These are phyloP conservation scores for Perkinsela sp. DNA, from an alignment of 208 protist species.

Conservation along the genomic window DNA sequence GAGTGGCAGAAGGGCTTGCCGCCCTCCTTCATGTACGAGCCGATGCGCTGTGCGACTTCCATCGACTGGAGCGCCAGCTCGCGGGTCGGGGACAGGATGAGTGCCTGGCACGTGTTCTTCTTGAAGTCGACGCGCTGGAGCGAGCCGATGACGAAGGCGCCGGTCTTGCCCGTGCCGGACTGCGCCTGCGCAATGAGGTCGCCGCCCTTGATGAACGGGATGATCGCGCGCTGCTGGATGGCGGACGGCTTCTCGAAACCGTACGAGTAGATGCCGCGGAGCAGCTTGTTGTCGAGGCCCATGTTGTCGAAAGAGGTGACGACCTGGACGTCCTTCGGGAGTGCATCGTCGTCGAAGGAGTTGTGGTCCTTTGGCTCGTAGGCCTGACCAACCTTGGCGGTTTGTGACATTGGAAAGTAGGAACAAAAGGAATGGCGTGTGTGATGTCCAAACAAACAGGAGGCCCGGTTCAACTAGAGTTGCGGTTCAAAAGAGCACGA, in stretches of 20 bases:
- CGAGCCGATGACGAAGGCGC: slow-evolving; percentile 85
- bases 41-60: slow-evolving; percentile 77
- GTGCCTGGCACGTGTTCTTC: slow-evolving; percentile 54
- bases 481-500: too few species aligned
- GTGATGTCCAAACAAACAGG: too few species aligned
- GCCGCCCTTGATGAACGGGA: slow-evolving; percentile 75
- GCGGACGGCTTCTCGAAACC: slow-evolving; percentile 94
- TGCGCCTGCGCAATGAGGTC: slow-evolving; percentile 88
- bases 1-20: slow-evolving; percentile 37
- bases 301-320: slow-evolving; percentile 87
- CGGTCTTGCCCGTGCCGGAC: slow-evolving; percentile 91
- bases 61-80: slow-evolving; percentile 85
- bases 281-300: slow-evolving; percentile 78
- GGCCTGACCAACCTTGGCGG: too few species aligned
- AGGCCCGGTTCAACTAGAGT: too few species aligned
- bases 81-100: slow-evolving; percentile 82
- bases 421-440: too few species aligned
- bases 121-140: slow-evolving; percentile 69
- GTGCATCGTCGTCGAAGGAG: slow-evolving; percentile 58
- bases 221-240: slow-evolving; percentile 92
- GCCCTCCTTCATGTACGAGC: slow-evolving; percentile 72
- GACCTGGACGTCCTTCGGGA: slow-evolving; percentile 36
- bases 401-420: too few species aligned
- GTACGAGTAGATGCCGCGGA: slow-evolving; percentile 90
- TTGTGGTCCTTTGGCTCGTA: slow-evolving; percentile 36